phyloP scores from a whole-genome alignment of 768 basidiomycete genomes.

The Suillus lakei region DNA sequence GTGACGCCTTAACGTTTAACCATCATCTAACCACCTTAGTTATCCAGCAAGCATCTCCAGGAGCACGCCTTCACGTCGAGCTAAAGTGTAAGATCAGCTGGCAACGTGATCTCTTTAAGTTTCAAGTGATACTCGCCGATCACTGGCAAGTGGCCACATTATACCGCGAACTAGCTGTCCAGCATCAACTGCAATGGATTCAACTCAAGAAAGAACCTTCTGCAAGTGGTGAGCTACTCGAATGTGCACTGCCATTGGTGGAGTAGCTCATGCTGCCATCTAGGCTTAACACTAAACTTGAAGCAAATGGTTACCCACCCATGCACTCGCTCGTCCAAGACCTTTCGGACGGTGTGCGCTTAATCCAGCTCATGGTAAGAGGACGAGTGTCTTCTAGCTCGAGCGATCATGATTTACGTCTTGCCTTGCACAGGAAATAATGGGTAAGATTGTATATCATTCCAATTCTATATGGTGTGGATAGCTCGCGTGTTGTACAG shows the following conservation, averaged over 20 bases:
- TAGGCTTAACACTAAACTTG: conserved; percentile 97
- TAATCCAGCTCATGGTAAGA: conserved; percentile 92
- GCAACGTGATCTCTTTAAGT: neutral
- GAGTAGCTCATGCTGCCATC: conserved; percentile 9
- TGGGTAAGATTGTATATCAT: conserved; percentile 60
- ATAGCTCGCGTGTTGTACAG: conserved; percentile 39
- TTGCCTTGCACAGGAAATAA: conserved; percentile 76
- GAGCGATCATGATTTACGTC: conserved; percentile 12
- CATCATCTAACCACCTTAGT: neutral
- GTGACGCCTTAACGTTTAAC: neutral
- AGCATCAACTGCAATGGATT: conserved; percentile 29
- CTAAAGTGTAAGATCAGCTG: neutral
- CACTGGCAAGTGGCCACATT: neutral
- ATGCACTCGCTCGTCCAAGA: conserved; percentile 91
- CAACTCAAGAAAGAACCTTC: conserved; percentile 77
- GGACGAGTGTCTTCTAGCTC: conserved; percentile 4
- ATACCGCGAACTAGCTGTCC: neutral
- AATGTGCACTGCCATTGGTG: conserved; percentile 7
- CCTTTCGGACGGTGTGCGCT: conserved; percentile 91
- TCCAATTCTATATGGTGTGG: conserved; percentile 3
- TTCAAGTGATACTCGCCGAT: neutral
- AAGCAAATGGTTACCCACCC: conserved; percentile 79
- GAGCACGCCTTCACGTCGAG: neutral
- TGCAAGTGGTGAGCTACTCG: conserved; percentile 76
- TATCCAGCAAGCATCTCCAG: neutral